These are phyloP conservation scores for Elsinoe australis DNA, from an alignment of 2,329 filamentous ascomycete genomes.

Conservation along the genomic window DNA sequence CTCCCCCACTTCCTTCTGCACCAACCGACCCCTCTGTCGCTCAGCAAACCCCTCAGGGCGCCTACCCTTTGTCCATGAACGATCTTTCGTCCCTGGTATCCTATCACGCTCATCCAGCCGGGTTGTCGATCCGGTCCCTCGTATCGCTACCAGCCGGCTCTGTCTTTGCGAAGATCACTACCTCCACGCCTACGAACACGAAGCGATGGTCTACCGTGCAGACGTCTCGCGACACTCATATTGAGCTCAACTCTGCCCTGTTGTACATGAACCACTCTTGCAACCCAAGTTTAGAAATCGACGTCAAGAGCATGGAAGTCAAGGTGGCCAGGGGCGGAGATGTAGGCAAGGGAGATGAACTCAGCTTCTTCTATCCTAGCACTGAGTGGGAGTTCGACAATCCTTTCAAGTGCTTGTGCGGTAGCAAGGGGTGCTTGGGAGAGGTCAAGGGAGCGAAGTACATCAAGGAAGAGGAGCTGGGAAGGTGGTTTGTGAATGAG, in stretches of 20 bases:
- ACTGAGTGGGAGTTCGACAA: conserved; percentile 46
- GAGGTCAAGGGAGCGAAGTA: conserved; percentile 36
- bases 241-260: conserved; percentile 51
- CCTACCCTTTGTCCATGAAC: conserved; percentile 21
- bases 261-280: conserved; percentile 53
- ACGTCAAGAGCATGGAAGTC: conserved; percentile 29
- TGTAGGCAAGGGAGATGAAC: conserved; percentile 35
- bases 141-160: conserved; percentile 44
- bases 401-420: conserved; percentile 39
- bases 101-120: conserved; percentile 33
- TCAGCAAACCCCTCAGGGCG: conserved; percentile 22
- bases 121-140: conserved; percentile 41
- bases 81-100: conserved; percentile 36
- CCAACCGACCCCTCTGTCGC: conserved; percentile 15
- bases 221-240: conserved; percentile 41
- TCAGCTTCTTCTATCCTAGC: conserved; percentile 45
- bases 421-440: conserved; percentile 31
- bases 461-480: conserved; percentile 30
- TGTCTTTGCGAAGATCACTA: conserved; percentile 45
- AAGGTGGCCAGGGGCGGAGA: conserved; percentile 30
- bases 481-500: conserved; percentile 37
- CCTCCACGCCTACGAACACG: conserved; percentile 35
- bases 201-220: conserved; percentile 49
- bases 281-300: conserved; percentile 46
- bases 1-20: conserved; percentile 11